A percentile compares a stretch with the other conserved stretches of the same genome.
These are phyloP conservation scores for Luzula sylvatica DNA, from an alignment of 176 grass and related monocot species.

Conservation along the genomic window DNA sequence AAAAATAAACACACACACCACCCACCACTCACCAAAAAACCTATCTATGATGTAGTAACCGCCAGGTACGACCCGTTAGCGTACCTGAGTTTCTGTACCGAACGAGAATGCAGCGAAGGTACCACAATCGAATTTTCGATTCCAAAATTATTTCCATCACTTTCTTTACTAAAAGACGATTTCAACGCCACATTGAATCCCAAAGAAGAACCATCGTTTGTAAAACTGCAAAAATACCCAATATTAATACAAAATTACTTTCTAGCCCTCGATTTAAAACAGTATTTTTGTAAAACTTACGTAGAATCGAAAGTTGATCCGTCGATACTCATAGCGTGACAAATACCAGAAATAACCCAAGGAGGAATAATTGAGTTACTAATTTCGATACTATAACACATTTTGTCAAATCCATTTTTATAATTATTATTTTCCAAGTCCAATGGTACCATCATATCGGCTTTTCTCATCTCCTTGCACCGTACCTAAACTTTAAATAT, in stretches of 20 bases:
- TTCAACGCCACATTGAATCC: constrained; percentile 52
- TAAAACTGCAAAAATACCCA: constrained; percentile 31
- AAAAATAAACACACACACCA: too few species aligned
- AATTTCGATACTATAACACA: constrained; percentile 81
- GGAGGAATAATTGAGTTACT: constrained; percentile 49
- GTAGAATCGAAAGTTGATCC: constrained; percentile 35
- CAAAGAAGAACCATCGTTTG: constrained; percentile 28
- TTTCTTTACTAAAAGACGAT: constrained; percentile 2
- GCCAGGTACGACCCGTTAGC: constrained; percentile 28
- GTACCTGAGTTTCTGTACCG: constrained; percentile 42
- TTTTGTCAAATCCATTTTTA: constrained; percentile 25
- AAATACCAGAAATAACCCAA: constrained; percentile 64
- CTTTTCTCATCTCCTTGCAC: constrained; percentile 89
- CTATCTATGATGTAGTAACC: too few species aligned
- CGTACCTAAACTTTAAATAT: constrained; percentile 39
- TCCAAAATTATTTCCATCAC: constrained; percentile 15
- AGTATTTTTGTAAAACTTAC: constrained; percentile 18
- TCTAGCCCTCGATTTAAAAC: too few species aligned
- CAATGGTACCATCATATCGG: constrained; percentile 31
- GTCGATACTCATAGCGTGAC: constrained; percentile 41
- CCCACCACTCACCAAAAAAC: too few species aligned
- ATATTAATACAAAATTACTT: too few species aligned
- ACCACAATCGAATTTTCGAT: constrained; percentile 28
- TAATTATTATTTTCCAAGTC: background rate
- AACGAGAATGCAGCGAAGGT: constrained; percentile 18